phyloP scores from a whole-genome alignment of 331 rosid genomes.

The Malus hybrid region DNA sequence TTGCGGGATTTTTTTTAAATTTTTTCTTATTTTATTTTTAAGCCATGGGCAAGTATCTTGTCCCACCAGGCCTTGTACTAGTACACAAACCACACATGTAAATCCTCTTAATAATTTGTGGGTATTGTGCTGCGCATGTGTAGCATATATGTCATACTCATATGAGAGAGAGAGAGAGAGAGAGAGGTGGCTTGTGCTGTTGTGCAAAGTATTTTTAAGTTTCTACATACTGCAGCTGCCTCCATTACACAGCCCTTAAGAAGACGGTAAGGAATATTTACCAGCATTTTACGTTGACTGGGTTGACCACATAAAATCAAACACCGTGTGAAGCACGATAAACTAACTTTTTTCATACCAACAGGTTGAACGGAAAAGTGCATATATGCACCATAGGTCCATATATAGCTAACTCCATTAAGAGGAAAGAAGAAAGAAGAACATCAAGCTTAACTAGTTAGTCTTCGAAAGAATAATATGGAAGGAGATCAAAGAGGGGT shows the following conservation, averaged over 20 bases:
- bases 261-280: neutral
- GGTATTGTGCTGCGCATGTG: slow-evolving; percentile 31
- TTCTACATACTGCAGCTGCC: neutral
- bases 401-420: neutral
- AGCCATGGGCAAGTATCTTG: no score
- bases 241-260: neutral
- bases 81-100: neutral
- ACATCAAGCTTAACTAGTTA: neutral
- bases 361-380: slow-evolving; percentile 2
- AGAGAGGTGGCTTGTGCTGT: neutral
- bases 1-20: no score
- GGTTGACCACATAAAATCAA: neutral
- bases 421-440: slow-evolving; percentile 1
- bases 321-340: neutral
- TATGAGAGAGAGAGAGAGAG: neutral
- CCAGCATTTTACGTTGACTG: neutral
- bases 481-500: slow-evolving; percentile 46
- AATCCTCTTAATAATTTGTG: slow-evolving; percentile 1
- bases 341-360: neutral
- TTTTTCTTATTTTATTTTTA: no score
- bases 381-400: slow-evolving; percentile 2
- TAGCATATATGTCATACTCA: neutral
- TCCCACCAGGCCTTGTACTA: no score
- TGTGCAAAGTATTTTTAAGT: neutral
- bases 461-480: slow-evolving; percentile 9